Base-by-base conservation (phyloP, 2,329 filamentous ascomycete species). In the Nannizziopsis barbatae region DNA sequence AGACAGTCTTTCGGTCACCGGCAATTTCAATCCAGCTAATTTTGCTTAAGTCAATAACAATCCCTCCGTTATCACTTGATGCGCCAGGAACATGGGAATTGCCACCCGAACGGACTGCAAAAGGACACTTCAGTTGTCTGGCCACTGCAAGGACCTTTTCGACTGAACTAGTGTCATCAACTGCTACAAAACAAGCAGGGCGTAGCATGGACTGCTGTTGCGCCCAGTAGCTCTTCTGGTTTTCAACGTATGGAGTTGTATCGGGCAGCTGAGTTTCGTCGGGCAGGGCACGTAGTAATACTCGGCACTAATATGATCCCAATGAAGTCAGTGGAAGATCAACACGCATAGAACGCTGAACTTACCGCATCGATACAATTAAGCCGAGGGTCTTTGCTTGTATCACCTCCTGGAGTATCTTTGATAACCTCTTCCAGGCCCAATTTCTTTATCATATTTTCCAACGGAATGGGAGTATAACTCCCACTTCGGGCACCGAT, bases 31-130 rank as follows among this genome's bases (percentile, higher is more conserved):
- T 54, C 3, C 49, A 46, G 33, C 62, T 60, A 49, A 68, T 50
- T n/a, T 56, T 53, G 7, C 53, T 53, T 37, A 67, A 55, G 47
- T 59, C 59, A 40, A 68, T 62, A 9, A 58, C 64, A 32, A 69
- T 55, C 5, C 65, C 66, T 33, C 56, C 68, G 11, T 69, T 60
- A 38, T 71, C 68, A 54, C 66, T 71, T 3, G 68, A 65, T 50
- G 70, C 73, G 30, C 68, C 67, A 51, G 68, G 66, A 51, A 71
- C 73, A 1, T 67, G 68, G 49, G 68, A 67, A 55, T 73, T 70
- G 1, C 70, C 70, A 7, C 74, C 75, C 7, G 70, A 68, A 58
- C 74, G 70, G 62, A 79, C 67, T 18, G 75, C 78, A 41, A 81
- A 75, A 5, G 74, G 60, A 47, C 66, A 68, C 5, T 52, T 47